Evolutionary conservation across 2,329 filamentous ascomycete genomes (phyloP).

Genomic region (Xylaria sp.): DNA sequence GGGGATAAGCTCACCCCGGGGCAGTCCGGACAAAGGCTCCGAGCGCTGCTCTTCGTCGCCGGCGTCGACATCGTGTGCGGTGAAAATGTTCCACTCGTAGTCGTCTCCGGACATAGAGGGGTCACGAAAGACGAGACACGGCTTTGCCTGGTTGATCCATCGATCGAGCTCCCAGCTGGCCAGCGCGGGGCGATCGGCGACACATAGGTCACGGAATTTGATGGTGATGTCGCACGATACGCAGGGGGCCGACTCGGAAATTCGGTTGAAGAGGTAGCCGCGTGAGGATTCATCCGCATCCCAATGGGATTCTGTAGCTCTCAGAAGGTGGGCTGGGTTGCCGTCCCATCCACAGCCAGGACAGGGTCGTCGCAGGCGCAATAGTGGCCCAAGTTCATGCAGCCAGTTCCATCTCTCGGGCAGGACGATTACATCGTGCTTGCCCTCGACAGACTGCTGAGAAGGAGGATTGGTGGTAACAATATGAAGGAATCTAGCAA

Average conservation of each 20-base stretch:
- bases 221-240: not conserved
- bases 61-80: not conserved
- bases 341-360: slow-evolving; percentile 9
- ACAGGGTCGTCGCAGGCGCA: slow-evolving; percentile 8
- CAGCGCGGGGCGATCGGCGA: not conserved
- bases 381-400: slow-evolving; percentile 9
- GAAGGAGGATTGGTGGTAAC: slow-evolving; percentile 4
- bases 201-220: not conserved
- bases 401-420: slow-evolving; percentile 11
- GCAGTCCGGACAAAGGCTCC: not conserved
- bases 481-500: slow-evolving; percentile 8
- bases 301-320: not conserved
- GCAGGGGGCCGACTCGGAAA: not conserved
- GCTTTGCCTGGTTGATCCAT: not conserved
- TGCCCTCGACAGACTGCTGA: slow-evolving; percentile 1
- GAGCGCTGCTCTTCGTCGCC: not conserved
- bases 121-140: not conserved
- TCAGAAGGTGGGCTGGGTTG: slow-evolving; percentile 6
- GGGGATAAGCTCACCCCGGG: not conserved
- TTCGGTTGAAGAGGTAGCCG: not conserved
- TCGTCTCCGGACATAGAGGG: not conserved
- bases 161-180: not conserved
- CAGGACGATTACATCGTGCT: slow-evolving; percentile 1
- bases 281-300: not conserved
- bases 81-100: not conserved